These are phyloP conservation scores for Xylariaceae sp. DNA, from an alignment of 2,329 filamentous ascomycete genomes.

Conservation along the genomic window DNA sequence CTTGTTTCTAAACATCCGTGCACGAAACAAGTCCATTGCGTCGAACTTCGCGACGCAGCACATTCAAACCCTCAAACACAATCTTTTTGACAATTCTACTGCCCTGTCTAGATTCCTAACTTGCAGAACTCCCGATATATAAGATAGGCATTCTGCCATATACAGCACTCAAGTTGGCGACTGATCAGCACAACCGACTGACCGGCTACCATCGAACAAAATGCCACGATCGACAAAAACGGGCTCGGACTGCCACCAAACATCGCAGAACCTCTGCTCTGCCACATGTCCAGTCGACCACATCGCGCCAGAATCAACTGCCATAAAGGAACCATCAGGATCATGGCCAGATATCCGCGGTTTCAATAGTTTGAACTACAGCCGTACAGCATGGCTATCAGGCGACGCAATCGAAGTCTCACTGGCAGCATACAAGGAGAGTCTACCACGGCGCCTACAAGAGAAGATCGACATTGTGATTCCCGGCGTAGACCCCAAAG, in stretches of 20 bases:
- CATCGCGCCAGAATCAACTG: neutral
- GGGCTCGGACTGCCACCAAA: neutral
- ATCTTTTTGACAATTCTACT: too few relatives aligned
- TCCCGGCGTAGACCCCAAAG: neutral
- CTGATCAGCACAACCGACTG: neutral
- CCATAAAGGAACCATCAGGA: neutral
- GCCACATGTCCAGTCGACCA: slow-evolving; percentile 9
- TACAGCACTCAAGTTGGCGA: neutral
- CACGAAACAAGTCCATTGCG: neutral
- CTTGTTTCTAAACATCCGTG: neutral
- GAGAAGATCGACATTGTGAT: slow-evolving; percentile 13
- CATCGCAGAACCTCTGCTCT: slow-evolving; percentile 12
- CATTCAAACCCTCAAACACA: too few relatives aligned
- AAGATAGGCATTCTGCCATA: too few relatives aligned
- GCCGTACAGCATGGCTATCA: slow-evolving; percentile 15
- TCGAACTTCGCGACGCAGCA: too few relatives aligned
- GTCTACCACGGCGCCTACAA: slow-evolving; percentile 9
- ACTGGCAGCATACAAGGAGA: slow-evolving; percentile 1
- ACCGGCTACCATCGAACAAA: too few relatives aligned
- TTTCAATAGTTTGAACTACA: slow-evolving; percentile 19
- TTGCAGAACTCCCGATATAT: too few relatives aligned
- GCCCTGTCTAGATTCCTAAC: too few relatives aligned
- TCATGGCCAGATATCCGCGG: slow-evolving; percentile 21
- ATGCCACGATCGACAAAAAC: too few relatives aligned
- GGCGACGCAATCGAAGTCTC: slow-evolving; percentile 18